A percentile compares a stretch with the other conserved stretches of the same genome.
These are phyloP conservation scores for Jamesozyma hellenica DNA, from an alignment of 805 yeast species.

Conservation along the genomic window DNA sequence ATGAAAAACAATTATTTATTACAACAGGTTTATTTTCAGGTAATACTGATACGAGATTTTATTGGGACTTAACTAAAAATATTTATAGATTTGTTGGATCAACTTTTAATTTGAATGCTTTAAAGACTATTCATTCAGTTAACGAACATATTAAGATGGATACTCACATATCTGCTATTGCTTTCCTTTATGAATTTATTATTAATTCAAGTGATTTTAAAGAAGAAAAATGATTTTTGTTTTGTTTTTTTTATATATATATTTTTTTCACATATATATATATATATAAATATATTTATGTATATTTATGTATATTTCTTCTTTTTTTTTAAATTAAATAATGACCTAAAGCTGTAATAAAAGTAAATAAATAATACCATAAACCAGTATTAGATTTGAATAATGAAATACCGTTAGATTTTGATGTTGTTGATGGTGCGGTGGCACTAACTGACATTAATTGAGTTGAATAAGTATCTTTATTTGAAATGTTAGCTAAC, in stretches of 20 bases:
- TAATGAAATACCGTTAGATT: conserved; percentile 18
- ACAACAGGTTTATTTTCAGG: conserved; percentile 47
- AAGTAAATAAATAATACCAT: conserved; percentile 22
- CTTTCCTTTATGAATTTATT: conserved; percentile 44
- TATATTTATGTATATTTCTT: not conserved
- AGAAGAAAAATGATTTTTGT: not conserved
- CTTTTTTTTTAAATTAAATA: conserved; percentile 10
- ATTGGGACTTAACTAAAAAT: conserved; percentile 45
- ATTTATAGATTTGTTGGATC: conserved; percentile 40
- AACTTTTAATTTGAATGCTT: conserved; percentile 9
- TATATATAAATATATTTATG: not conserved
- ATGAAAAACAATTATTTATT: conserved; percentile 21
- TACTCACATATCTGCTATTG: conserved; percentile 50
- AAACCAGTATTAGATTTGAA: conserved; percentile 11
- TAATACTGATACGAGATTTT: conserved; percentile 53
- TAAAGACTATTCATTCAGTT: conserved; percentile 45
- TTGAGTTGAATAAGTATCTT: conserved; percentile 22
- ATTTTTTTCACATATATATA: not conserved
- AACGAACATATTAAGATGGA: conserved; percentile 48
- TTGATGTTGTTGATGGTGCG: conserved; percentile 25
- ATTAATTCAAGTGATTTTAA: conserved; percentile 24
- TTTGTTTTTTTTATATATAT: not conserved
- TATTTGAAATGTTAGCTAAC: conserved; percentile 30
- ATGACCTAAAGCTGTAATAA: conserved; percentile 17
- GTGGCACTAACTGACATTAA: conserved; percentile 32